Base-by-base conservation (phyloP, 2,329 filamentous ascomycete species). In the Fusarium domesticum region DNA sequence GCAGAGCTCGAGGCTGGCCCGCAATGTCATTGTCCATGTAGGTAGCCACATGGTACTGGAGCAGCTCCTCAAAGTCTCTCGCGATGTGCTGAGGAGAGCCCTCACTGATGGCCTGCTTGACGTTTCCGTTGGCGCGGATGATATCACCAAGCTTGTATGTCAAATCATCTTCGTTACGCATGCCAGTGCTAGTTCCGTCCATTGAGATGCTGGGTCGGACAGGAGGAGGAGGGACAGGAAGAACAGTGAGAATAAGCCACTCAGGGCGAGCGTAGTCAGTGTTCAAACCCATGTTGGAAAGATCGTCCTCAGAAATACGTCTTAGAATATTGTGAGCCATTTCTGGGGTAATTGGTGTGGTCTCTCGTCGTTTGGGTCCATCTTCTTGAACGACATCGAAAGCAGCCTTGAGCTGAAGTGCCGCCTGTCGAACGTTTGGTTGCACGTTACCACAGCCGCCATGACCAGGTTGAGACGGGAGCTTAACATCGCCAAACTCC, bases 21-120 rank as follows among this genome's bases (percentile, higher is more conserved):
- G 95, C 93, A 69, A 97, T 96, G 66, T 98, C 92, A 61, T 98
- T 99, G 70, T 98, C 93, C 95, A 99, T 98, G 70, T 96, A 95
- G 1, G 95, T 98, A 34, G 95, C 95, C 48, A 98, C 91, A 63
- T 98, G 95, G 64, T 96, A 99, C 64, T 99, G 95, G 30, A 99
- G 75, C 23, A 98, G 74, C 52, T 85, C 83, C 68, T 96, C 89
- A 47, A 96, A 97, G 61, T 98, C 93, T 47, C 84, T 81, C 14
- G 90, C 82, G 55, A 97, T 89, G 69, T 98, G 93, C 53, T 88
- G 84, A 1, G 93, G 90, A 4, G 91, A 91, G 45, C 93, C 93
- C 67, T 96, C 90, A 47, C 88, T 83, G 60, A 95, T 89, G 48
- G 90, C 93, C 57, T 93, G 85, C 57, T 88, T 84, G 44, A 98